phyloP scores from a whole-genome alignment of 176 grass and related monocot genomes.

The Themeda triandra region DNA sequence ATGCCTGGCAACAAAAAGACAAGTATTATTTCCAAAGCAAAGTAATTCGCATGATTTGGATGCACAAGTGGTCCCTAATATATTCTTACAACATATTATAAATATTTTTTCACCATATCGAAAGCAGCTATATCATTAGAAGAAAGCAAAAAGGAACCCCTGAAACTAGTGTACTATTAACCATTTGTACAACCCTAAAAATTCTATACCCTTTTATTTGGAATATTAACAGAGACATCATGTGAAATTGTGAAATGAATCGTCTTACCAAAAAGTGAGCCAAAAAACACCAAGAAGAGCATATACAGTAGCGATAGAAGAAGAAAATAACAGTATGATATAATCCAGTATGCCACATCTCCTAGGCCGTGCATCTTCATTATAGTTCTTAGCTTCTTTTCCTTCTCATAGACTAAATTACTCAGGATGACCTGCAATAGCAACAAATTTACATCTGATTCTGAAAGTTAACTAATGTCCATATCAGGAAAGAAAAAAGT shows the following conservation, averaged over 20 bases:
- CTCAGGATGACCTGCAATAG: constrained; percentile 54
- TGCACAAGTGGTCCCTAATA: neutral
- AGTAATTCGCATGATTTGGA: neutral
- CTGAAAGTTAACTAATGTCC: neutral
- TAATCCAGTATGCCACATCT: constrained; percentile 67
- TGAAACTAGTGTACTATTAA: neutral
- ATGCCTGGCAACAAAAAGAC: constrained; percentile 45
- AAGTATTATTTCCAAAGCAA: neutral
- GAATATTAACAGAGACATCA: neutral
- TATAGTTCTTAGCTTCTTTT: constrained; percentile 79
- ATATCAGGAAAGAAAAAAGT: neutral
- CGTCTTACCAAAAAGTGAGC: constrained; percentile 51
- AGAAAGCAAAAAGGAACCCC: neutral
- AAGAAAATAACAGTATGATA: constrained; percentile 71
- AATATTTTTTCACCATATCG: neutral
- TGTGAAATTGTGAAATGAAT: neutral
- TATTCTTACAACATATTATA: neutral
- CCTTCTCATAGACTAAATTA: constrained; percentile 75
- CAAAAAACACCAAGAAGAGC: constrained; percentile 58
- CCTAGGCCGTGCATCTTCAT: constrained; percentile 91
- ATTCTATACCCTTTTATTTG: neutral
- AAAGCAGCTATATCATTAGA: neutral
- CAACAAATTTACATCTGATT: constrained; percentile 6
- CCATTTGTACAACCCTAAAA: neutral
- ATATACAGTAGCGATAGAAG: constrained; percentile 66